Percentiles rank a stretch among this genome's conserved stretches.
phyloP scores from a whole-genome alignment of 352 stramenopile genomes.

The Phytophthora syringae region DNA sequence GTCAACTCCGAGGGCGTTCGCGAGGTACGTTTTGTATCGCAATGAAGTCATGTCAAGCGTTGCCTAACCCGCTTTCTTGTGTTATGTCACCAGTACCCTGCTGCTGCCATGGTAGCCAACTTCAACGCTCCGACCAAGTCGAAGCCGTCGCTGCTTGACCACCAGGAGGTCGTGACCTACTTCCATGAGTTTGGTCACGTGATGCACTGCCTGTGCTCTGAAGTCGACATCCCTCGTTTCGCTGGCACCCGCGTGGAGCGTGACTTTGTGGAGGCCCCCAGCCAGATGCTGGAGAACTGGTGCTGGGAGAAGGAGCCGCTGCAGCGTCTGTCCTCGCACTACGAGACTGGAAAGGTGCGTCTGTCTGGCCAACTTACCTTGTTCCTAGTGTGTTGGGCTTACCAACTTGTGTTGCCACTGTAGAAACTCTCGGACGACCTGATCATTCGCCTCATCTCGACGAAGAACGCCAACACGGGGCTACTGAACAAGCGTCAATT shows the following conservation, averaged over 20 bases:
- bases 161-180: constrained; percentile 90
- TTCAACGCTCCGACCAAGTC: constrained; percentile 83
- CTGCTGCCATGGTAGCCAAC: constrained; percentile 92
- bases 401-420: constrained; percentile 12
- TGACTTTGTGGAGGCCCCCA: constrained; percentile 92
- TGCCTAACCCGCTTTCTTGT: constrained; percentile 17
- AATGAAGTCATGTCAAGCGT: background rate
- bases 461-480: constrained; percentile 87
- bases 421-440: constrained; percentile 85
- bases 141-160: constrained; percentile 79
- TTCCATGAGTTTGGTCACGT: constrained; percentile 93
- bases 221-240: constrained; percentile 80
- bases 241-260: constrained; percentile 80
- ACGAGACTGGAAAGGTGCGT: constrained; percentile 66
- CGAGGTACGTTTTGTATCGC: constrained; percentile 36
- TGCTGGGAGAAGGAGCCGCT: constrained; percentile 89
- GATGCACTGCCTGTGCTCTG: constrained; percentile 90
- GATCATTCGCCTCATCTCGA: constrained; percentile 83
- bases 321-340: constrained; percentile 87
- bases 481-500: constrained; percentile 87
- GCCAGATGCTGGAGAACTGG: constrained; percentile 93
- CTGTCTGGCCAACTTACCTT: background rate
- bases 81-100: constrained; percentile 50
- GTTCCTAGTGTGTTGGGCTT: background rate
- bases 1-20: constrained; percentile 63